Evolutionary conservation across 306 rosid genomes (phyloP), one percentile per base, ranked within the genome.

Genomic region (Lathyrus sativus): DNA sequence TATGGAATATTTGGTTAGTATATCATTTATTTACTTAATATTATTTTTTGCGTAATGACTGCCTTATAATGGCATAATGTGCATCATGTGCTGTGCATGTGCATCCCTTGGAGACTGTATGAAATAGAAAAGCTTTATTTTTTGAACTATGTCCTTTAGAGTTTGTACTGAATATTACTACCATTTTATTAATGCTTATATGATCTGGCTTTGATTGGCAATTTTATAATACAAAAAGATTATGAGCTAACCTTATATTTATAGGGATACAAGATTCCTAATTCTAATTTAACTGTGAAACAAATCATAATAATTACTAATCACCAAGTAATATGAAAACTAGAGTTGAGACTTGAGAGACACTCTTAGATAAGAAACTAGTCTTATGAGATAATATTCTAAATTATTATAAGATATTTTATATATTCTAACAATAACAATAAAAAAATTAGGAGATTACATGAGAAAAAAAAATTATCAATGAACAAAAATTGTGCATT

Each of bases 1-100:
- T 74, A 87, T 90, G 78, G 95, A 93, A 78, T 91, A 87, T 87
- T 73, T 93, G 91, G 99, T 93, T 19, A 11, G 98, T 84, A 54
- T 58, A 62, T 58, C 28, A 18, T 43, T 31, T 60, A 42, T 33
- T 49, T 53, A 11, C 14, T 29, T 7, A 35, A 1, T 35, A 7
- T 51, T 45, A 11, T 43, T 44, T 76, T 55, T 71, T 72, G 48
- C 58, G 53, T 42, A 72, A 10, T 53, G 73, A 64, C 41, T 46
- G 55, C 63, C 66, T 66, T 74, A 44, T 67, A 18, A 50, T 50
- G 13, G 10, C 29, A 17, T 50, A 54, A 54, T 24, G 60, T 54
- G 37, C 37, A 24, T 26, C 17, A 4, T 54, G 60, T 54, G 35
- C 24, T 26, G 9, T 9, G 2, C 26, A 54, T 4, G 35, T 54